These are phyloP conservation scores for Eucalyptus albens DNA, from an alignment of 345 rosid genomes.

Conservation along the genomic window DNA sequence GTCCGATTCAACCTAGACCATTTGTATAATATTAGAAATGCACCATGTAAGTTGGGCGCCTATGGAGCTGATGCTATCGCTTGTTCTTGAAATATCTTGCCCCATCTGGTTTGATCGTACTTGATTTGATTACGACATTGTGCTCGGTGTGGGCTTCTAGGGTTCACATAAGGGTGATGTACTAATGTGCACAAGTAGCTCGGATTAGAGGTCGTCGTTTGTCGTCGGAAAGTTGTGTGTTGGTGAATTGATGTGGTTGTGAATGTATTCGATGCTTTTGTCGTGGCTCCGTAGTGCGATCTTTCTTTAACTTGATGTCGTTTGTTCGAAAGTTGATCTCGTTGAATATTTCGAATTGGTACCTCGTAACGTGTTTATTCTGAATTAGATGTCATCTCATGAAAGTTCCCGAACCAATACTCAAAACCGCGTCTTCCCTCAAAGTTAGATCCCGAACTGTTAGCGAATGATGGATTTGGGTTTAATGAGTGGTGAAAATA, in stretches of 20 bases:
- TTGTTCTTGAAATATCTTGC: not conserved
- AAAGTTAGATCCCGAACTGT: too few relatives aligned
- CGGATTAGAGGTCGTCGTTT: not conserved
- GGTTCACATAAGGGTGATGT: not conserved
- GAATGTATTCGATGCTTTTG: not conserved
- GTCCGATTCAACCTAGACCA: not conserved
- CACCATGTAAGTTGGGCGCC: not conserved
- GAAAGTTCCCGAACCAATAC: fast-evolving
- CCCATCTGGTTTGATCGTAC: not conserved
- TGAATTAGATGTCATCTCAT: fast-evolving
- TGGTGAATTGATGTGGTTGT: not conserved
- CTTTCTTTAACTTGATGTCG: not conserved
- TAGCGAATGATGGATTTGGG: not conserved
- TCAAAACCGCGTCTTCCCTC: not conserved
- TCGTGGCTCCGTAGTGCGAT: fast-evolving
- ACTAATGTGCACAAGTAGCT: not conserved
- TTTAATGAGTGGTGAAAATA: not conserved
- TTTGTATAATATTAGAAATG: too few relatives aligned
- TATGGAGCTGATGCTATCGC: not conserved
- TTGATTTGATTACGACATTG: not conserved
- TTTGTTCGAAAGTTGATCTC: not conserved
- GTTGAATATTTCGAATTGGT: fast-evolving
- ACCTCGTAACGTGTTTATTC: fast-evolving
- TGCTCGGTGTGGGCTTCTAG: not conserved
- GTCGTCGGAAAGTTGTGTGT: not conserved